phyloP scores from a whole-genome alignment of 148 eudicot genomes.

The Talinum fruticosum region DNA sequence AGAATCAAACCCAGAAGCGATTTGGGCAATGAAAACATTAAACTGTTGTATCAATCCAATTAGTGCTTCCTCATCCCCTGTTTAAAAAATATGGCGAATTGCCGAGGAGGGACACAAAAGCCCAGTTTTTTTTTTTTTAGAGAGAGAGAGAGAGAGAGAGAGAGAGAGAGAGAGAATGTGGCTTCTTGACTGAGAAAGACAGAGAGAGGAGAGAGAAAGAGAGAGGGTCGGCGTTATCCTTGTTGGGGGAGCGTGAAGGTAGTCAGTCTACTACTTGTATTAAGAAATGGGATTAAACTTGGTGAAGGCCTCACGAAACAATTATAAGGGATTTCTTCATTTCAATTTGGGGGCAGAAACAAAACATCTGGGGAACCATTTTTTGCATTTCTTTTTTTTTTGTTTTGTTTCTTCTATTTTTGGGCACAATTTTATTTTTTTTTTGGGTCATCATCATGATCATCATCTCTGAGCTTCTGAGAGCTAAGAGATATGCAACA shows the following conservation, averaged over 20 bases:
- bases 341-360: constrained; percentile 1
- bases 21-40: neutral
- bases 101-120: neutral
- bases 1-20: neutral
- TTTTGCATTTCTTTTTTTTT: neutral
- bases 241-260: neutral
- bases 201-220: constrained; percentile 16
- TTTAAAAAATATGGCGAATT: neutral
- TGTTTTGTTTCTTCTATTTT: neutral
- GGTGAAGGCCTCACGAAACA: neutral
- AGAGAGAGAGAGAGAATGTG: constrained; percentile 23
- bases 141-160: constrained; percentile 28
- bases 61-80: neutral
- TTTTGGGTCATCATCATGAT: too few species aligned
- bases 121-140: neutral
- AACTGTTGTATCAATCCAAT: neutral
- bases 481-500: neutral
- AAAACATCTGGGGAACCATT: too few species aligned
- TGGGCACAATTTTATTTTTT: too few species aligned
- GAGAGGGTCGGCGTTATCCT: constrained; percentile 23
- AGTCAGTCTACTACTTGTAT: neutral
- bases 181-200: constrained; percentile 34
- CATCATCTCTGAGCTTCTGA: neutral
- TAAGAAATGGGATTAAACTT: neutral
- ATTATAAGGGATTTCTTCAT: neutral